Evolutionary conservation across 371 early-diverging fungal genomes (phyloP).

Genomic region (Mortierella sp.): DNA sequence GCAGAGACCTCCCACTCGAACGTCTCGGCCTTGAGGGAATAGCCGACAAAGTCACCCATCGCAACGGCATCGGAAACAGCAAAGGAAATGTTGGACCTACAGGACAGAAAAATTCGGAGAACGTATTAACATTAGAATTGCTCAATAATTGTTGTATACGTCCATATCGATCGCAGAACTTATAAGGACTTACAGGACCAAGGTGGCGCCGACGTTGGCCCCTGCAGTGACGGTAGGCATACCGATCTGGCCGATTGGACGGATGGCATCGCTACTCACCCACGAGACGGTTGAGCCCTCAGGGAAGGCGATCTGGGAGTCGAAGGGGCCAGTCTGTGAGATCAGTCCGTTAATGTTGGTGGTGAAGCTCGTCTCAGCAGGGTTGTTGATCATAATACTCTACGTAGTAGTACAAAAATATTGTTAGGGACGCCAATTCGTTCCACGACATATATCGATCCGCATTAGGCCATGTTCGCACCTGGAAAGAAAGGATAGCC

Average conservation of each 20-base stretch:
- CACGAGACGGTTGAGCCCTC: constrained; percentile 59
- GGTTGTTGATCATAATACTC: constrained; percentile 48
- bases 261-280: constrained; percentile 55
- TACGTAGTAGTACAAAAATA: too few relatives aligned
- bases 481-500: constrained; percentile 57
- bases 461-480: too few relatives aligned
- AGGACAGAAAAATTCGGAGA: too few relatives aligned
- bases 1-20: constrained; percentile 64
- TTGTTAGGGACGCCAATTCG: too few relatives aligned
- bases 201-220: constrained; percentile 60
- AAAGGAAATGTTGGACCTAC: constrained; percentile 46
- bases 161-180: too few relatives aligned
- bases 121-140: too few relatives aligned
- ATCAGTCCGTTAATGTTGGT: constrained; percentile 61
- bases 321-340: constrained; percentile 64
- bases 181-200: constrained; percentile 41
- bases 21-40: constrained; percentile 60
- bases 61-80: constrained; percentile 56
- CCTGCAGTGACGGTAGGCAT: constrained; percentile 54
- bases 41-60: constrained; percentile 60
- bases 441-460: too few relatives aligned
- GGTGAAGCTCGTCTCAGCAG: constrained; percentile 57
- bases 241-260: constrained; percentile 58
- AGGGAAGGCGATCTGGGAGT: constrained; percentile 64
- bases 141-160: too few relatives aligned